Evolutionary conservation across 257 asterid genomes (phyloP), one percentile per base, ranked within the genome.

Genomic region (Penstemon newberryi): DNA sequence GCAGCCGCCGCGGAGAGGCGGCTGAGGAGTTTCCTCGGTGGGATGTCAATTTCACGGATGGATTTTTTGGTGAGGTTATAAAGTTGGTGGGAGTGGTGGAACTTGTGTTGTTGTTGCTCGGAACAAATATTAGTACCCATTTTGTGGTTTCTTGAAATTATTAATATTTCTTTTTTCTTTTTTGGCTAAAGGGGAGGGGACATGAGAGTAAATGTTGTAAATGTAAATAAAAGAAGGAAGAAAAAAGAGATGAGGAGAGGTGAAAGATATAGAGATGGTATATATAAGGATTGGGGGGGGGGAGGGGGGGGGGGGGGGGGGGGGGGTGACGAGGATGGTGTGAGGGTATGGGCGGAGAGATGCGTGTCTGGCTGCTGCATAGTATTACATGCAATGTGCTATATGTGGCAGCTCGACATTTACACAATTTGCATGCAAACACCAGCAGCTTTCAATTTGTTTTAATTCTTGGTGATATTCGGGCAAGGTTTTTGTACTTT

Each of bases 321-420:
- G 8, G 7, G 46, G 52, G 44, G 64, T 2, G 9, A 42, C 10
- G 40, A 7, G 15, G 11, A 62, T 42, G 13, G 56, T 5, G 45
- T 65, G 86, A 63, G 85, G 86, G 88, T 70, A 87, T 86, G 96
- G 96, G 92, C 74, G 12, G 56, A 69, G 63, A 52, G 86, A 63
- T 86, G 95, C 98, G 96, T 88, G 98, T 90, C 97, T 74, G 77
- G 96, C 88, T 97, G 94, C 98, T 74, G 76, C 75, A 79, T 49
- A 78, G 83, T 55, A 84, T 79, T 77, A 77, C 96, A 86, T 88
- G 96, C 94, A 80, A 39, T 69, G 46, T 0, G 40, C 47, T 33
- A 70, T 86, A 89, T 82, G 97, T 92, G 98, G 97, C 95, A 87
- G 75, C 90, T 80, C 74, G 57, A 75, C 40, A 79, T 76, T 61